Conservation (phyloP, 352 stramenopile species). For the Pythium aristosporum region DNA sequence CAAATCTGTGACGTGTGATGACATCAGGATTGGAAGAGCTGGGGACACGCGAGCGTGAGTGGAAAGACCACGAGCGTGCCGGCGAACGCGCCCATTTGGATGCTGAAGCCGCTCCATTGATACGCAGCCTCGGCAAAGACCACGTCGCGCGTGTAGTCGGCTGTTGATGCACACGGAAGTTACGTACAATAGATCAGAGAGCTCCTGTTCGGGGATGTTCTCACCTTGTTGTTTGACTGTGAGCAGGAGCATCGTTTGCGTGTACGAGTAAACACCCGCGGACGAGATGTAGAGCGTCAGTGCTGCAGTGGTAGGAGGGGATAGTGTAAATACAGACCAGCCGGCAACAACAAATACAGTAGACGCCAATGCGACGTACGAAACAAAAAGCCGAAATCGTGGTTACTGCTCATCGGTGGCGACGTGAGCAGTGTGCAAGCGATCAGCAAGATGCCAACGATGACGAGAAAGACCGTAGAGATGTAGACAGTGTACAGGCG, state of each 20-base stretch:
- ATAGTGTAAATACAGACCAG: not conserved
- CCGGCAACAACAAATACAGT: no score
- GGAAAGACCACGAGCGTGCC: slow-evolving; percentile 69
- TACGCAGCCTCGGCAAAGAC: slow-evolving; percentile 46
- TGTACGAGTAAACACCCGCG: slow-evolving; percentile 62
- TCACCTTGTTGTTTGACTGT: slow-evolving; percentile 53
- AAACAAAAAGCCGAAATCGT: slow-evolving; percentile 44
- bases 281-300: slow-evolving; percentile 51
- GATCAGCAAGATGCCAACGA: slow-evolving; percentile 46
- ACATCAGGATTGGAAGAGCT: slow-evolving; percentile 21
- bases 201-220: not conserved
- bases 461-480: slow-evolving; percentile 36
- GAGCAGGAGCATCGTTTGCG: slow-evolving; percentile 73
- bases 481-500: slow-evolving; percentile 48
- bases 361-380: slow-evolving; percentile 33
- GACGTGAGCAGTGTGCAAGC: slow-evolving; percentile 40
- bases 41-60: slow-evolving; percentile 25
- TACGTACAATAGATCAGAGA: not conserved
- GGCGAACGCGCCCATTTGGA: slow-evolving; percentile 60
- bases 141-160: slow-evolving; percentile 13
- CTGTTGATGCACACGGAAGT: not conserved
- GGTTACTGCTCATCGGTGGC: slow-evolving; percentile 33
- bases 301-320: slow-evolving; percentile 17
- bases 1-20: slow-evolving; percentile 13
- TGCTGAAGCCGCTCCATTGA: slow-evolving; percentile 66